Evolutionary conservation across 2,329 filamentous ascomycete species (phyloP), one percentile per base, ranked within the genome.

Genomic region (Coniochaeta sp.): DNA sequence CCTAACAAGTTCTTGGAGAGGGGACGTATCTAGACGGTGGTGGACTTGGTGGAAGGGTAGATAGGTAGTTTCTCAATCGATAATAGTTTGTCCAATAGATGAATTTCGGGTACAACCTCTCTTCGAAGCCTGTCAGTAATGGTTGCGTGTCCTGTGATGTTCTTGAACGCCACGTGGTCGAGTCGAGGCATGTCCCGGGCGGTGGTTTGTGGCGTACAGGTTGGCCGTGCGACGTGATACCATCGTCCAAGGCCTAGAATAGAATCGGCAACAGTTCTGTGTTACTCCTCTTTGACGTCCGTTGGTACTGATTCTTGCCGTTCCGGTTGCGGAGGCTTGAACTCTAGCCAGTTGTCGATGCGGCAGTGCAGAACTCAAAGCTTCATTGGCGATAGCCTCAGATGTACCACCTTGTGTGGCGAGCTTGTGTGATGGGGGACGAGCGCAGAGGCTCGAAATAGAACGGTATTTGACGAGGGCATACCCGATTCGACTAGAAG

Each of bases 1-100:
- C 63, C 64, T 7, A 58, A 60, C 22, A 58, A 52, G 26, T 63
- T 63, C 28, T 50, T 67, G 16, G 58, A 61, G 45, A 28, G 45
- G 26, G 45, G 45, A 3, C 26, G 26, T 20, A 14, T 47, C 13
- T 47, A 42, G 38, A 12, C 6, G n/a, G 33, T n/a, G 6, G 12
- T 13, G 20, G 18, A 7, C 27, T 30, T 24, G 33, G 4, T 35
- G 33, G n/a, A 40, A 24, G 20, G 13, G 33, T 20, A 38, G 10
- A 18, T 20, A 22, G 22, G 10, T 42, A 24, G 38, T 42, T 24
- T 42, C 18, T 24, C 12, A 18, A 42, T n/a, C n/a, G n/a, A n/a
- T n/a, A 42, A 20, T n/a, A n/a, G n/a, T n/a, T n/a, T n/a, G n/a
- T n/a, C n/a, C n/a, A n/a, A n/a, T n/a, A n/a, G n/a, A n/a, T n/a